A percentile compares a stretch with the other conserved stretches of the same genome.
Conservation (phyloP, 208 protist genomes). For the Leishmania turanica region DNA sequence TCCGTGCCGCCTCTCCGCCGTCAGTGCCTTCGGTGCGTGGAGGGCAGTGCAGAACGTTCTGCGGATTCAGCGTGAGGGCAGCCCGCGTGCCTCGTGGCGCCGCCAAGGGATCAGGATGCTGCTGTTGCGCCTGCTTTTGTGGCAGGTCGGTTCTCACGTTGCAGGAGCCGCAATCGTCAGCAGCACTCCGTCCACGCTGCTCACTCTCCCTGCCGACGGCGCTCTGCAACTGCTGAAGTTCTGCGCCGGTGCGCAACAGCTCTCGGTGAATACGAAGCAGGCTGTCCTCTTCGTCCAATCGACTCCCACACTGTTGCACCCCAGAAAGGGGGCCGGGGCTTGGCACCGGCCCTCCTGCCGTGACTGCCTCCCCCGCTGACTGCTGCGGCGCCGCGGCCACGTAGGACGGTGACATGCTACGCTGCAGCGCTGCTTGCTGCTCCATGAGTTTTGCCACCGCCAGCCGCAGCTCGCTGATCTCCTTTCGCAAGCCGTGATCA, state of each 20-base stretch:
- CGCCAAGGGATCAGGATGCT: not conserved
- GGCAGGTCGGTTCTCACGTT: not conserved
- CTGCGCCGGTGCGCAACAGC: constrained; percentile 1
- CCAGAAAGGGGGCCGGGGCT: constrained; percentile 14
- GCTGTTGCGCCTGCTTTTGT: not conserved
- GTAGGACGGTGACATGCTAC: constrained; percentile 7
- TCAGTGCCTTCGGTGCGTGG: constrained; percentile 6
- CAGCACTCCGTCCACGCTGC: not conserved
- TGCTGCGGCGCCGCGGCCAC: constrained; percentile 20
- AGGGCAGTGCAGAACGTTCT: constrained; percentile 5
- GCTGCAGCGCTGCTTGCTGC: constrained; percentile 29
- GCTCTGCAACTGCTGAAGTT: constrained; percentile 21
- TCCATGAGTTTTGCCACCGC: constrained; percentile 41
- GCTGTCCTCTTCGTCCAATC: not conserved
- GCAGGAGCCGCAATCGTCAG: not conserved
- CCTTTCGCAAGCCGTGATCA: constrained; percentile 24
- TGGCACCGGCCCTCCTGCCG: not conserved
- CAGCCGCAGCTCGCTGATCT: constrained; percentile 46
- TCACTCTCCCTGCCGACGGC: not conserved
- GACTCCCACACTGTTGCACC: not conserved
- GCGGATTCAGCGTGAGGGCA: constrained; percentile 1
- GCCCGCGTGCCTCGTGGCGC: not conserved
- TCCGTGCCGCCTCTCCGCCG: not conserved
- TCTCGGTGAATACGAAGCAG: constrained; percentile 21
- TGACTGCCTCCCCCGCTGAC: constrained; percentile 5